These are phyloP conservation scores for Harringtonia aguacate DNA, from an alignment of 2,329 filamentous ascomycete genomes.

Conservation along the genomic window DNA sequence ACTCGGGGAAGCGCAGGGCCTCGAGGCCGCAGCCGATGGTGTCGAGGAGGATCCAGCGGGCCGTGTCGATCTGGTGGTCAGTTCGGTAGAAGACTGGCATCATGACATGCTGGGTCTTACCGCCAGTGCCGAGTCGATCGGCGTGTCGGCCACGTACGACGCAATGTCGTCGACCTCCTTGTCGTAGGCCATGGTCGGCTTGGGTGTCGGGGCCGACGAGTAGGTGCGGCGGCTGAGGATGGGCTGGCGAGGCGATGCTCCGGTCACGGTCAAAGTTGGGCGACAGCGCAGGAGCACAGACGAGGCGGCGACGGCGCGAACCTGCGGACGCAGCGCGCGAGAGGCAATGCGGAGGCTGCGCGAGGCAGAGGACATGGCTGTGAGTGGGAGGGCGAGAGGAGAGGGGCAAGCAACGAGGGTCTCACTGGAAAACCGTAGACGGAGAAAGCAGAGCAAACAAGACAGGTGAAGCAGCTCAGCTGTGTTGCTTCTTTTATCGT, in stretches of 20 bases:
- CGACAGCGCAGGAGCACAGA: not conserved
- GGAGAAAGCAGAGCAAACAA: not conserved
- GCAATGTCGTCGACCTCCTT: conserved; percentile 93
- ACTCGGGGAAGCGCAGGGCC: conserved; percentile 90
- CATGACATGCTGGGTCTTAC: too few relatives aligned
- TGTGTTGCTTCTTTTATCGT: not conserved
- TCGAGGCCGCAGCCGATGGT: conserved; percentile 95
- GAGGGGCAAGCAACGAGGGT: not conserved
- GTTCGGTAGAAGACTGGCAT: conserved; percentile 26
- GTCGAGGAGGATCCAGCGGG: conserved; percentile 92
- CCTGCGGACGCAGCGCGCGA: conserved; percentile 39
- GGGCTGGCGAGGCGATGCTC: conserved; percentile 17
- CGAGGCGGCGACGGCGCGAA: conserved; percentile 18
- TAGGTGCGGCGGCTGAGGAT: conserved; percentile 30
- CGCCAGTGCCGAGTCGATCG: conserved; percentile 83
- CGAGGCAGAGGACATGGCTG: conserved; percentile 41
- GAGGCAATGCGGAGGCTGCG: conserved; percentile 44
- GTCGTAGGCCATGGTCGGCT: conserved; percentile 59
- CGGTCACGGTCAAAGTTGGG: conserved; percentile 15
- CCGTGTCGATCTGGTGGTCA: conserved; percentile 61
- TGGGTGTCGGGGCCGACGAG: conserved; percentile 39
- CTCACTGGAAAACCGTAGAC: not conserved
- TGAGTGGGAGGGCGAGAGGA: conserved; percentile 3
- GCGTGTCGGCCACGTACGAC: conserved; percentile 84
- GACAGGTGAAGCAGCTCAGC: too few relatives aligned